Evolutionary conservation across 352 stramenopile species (phyloP).

Genomic region (Phytophthora hybrid): DNA sequence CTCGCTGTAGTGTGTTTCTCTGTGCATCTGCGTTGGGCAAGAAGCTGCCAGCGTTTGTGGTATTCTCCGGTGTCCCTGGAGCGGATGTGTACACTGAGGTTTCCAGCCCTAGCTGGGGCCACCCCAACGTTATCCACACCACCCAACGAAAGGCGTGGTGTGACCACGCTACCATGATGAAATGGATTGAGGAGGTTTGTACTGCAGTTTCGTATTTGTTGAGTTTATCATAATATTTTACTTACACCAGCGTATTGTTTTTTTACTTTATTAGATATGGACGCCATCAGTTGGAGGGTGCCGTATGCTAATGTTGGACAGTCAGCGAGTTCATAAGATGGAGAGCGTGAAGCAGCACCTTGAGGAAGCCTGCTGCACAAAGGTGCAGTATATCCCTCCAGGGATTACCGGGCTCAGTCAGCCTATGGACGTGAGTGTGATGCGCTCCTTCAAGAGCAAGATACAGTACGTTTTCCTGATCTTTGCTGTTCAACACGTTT

Average conservation of each 20-base stretch:
- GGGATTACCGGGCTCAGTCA: constrained; percentile 20
- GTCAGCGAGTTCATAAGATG: constrained; percentile 2
- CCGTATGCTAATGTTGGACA: constrained; percentile 7
- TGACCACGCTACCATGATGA: constrained; percentile 6
- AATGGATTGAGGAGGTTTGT: constrained; percentile 14
- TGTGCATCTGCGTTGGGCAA: constrained; percentile 3
- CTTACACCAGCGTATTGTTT: not conserved
- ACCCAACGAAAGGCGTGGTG: constrained; percentile 5
- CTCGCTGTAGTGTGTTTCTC: constrained; percentile 13
- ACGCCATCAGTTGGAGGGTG: not conserved
- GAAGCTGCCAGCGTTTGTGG: constrained; percentile 1
- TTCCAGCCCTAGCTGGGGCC: constrained; percentile 1
- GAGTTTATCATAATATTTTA: not conserved
- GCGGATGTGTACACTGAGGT: not conserved
- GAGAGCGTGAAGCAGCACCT: constrained; percentile 11
- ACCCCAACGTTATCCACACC: constrained; percentile 7
- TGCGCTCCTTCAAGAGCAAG: constrained; percentile 20
- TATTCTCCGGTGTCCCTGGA: constrained; percentile 5
- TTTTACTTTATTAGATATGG: constrained; percentile 4
- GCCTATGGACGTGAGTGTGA: constrained; percentile 18
- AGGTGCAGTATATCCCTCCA: constrained; percentile 16
- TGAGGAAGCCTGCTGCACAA: constrained; percentile 9
- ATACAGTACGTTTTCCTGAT: constrained; percentile 2
- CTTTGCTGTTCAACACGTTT: not conserved
- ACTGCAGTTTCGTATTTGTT: not conserved